Conservation (phyloP, 176 grass and related monocot species). For the Aegilops umbellulata region DNA sequence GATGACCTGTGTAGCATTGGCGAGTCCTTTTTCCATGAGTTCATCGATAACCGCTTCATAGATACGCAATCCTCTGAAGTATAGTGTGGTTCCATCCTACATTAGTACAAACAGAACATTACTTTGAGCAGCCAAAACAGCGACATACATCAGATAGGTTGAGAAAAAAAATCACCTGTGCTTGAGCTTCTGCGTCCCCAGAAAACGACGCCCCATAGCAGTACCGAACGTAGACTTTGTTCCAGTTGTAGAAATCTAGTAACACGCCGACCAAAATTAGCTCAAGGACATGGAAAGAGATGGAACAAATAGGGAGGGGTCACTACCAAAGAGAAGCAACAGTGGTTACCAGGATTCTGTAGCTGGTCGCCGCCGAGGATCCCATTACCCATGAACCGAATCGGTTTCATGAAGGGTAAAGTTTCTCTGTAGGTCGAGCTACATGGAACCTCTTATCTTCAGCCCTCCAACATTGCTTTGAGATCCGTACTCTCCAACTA, state of each 20-base stretch:
- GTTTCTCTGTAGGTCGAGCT: too few relatives aligned
- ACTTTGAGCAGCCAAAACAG: background rate
- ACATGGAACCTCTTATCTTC: too few relatives aligned
- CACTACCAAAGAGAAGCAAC: background rate
- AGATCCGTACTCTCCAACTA: too few relatives aligned
- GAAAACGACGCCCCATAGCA: background rate
- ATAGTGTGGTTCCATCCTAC: background rate
- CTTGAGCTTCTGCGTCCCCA: background rate
- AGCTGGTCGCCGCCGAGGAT: background rate
- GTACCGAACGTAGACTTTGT: background rate
- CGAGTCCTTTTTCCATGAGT: slow-evolving; percentile 56
- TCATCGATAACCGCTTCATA: slow-evolving; percentile 57
- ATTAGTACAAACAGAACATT: background rate
- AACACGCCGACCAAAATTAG: background rate
- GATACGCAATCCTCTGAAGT: slow-evolving; percentile 71
- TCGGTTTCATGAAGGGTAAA: background rate
- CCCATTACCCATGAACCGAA: background rate
- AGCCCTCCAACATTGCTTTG: too few relatives aligned
- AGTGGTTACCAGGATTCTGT: background rate
- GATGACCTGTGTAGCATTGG: slow-evolving; percentile 62
- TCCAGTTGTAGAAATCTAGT: background rate
- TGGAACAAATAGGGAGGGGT: background rate
- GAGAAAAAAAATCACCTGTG: background rate
- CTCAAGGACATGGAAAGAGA: background rate
- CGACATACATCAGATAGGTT: background rate